Conservation (phyloP, 176 grass and related monocot species). For the Zoysia pacifica region DNA sequence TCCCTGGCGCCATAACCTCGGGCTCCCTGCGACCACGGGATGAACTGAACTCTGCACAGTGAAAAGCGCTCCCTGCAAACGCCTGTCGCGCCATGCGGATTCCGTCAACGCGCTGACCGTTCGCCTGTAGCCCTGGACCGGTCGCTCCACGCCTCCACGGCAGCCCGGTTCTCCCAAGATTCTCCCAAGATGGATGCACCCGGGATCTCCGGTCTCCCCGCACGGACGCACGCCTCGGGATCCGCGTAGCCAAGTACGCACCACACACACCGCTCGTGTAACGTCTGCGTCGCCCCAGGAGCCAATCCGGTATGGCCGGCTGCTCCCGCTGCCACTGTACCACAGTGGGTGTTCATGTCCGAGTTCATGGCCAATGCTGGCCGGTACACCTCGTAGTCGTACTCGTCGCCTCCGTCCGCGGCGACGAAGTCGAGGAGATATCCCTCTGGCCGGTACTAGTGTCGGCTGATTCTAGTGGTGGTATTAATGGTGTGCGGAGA, state of each 20-base stretch:
- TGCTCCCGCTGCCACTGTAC: background rate
- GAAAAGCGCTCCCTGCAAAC: background rate
- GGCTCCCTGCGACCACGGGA: background rate
- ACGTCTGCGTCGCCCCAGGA: background rate
- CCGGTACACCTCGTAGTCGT: too few relatives aligned
- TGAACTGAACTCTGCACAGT: background rate
- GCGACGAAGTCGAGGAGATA: background rate
- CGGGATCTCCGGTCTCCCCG: slow-evolving; percentile 19
- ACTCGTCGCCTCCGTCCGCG: too few relatives aligned
- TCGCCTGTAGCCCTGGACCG: background rate
- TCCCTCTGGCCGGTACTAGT: background rate
- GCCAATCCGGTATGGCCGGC: too few relatives aligned
- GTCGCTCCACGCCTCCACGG: slow-evolving; percentile 14
- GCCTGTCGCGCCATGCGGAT: background rate
- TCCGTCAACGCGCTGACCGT: slow-evolving; percentile 17
- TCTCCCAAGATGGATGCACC: slow-evolving; percentile 21
- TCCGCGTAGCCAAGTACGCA: background rate
- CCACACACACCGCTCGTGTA: background rate
- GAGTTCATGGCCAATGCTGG: background rate
- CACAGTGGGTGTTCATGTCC: too few relatives aligned
- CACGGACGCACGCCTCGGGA: background rate
- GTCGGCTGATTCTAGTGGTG: slow-evolving; percentile 9
- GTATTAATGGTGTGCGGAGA: slow-evolving; percentile 19
- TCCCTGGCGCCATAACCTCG: background rate
- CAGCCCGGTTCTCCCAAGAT: too few relatives aligned